Base-by-base conservation (phyloP, 345 rosid species). In the Anastatica hierochuntica region DNA sequence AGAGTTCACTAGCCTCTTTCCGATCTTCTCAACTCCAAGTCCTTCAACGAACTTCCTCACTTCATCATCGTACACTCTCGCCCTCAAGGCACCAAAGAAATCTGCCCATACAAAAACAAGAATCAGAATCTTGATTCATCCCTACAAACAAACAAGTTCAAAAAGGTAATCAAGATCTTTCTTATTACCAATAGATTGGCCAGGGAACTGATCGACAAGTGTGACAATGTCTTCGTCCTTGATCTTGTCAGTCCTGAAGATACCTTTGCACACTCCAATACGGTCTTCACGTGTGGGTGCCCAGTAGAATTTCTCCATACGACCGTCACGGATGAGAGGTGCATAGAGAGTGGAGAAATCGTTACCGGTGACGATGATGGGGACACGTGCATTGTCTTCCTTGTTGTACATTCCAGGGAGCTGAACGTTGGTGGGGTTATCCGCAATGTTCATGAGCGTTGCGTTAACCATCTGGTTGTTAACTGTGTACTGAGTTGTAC, bases 271-370 rank as follows among this genome's bases (percentile, higher is more conserved):
- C 68, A 90, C 98, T 38, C 98, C 98, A 36, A 90, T 76, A 17
- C 98, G 72, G 66, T 90, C 98, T 0, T 90, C 98, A 53, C 96
- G 79, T 14, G 88, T 87, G 0, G 98, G 98, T 2, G 98, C 96
- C 98, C 95, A 88, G 82, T 92, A 92, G 86, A 87, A 92, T 46
- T 92, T 92, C 88, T 92, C 98, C 98, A 92, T 92, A 76, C 98
- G 95, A 27, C 98, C 98, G 2, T 92, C 98, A 76, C 96, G 96
- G 79, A 92, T 92, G 21, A 92, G 90, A 27, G 98, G 98, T 12
- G 96, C 96, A 35, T 92, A 92, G 51, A 92, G 47, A 7, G 98
- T 92, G 11, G 96, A 92, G 82, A 92, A 92, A 69, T 92, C 98
- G 68, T 92, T 92, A 58, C 98, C 96, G 0, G 98, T 92, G 78